Evolutionary conservation across 768 basidiomycete species (phyloP), one percentile per base, ranked within the genome.

Genomic region (Boletus tylopilopsis): DNA sequence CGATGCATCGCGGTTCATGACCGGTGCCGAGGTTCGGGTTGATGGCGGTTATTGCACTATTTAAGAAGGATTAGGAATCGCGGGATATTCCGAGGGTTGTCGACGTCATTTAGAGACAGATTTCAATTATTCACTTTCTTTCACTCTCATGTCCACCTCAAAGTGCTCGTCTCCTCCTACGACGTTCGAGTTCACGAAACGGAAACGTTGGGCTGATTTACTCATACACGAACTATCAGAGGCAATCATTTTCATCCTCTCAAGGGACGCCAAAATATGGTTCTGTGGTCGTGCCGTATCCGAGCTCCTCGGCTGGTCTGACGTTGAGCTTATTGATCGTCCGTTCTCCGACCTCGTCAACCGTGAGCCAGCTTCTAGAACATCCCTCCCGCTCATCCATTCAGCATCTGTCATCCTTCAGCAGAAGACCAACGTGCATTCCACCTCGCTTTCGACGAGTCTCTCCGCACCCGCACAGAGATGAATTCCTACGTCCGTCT

Each of bases 1-100:
- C 55, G 94, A 96, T 66, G 91, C 93, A 6, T 89, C 87, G 44
- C 81, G 78, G 48, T 97, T 94, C 68, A 85, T 92, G 76, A 95
- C 94, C 3, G 94, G 93, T 9, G 72, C 86, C 16, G 91, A 91
- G 58, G 70, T 91, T 49, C 82, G 85, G 9, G 81, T 96, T 39
- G 94, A 97, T 61, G 94, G 94, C 18, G 93, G 93, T 6, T 94
- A 94, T 70, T 90, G 88, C 66, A 60, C 73, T 36, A 73, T 87
- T 55, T 90, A 57, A 63, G 53, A 57, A 63, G 53, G 23, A 18
- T 30, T 50, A 32, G 4, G 27, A 47, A 30, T 44, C 1, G 9
- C 41, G 50, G 59, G 42, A 46, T 50, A 10, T 42, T 42, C 50
- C 55, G 59, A 45, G 48, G 58, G 37, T 47, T 35, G 29, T 45